These are phyloP conservation scores for Hyaloscypha variabilis DNA, from an alignment of 495 filamentous ascomycete genomes.

Conservation along the genomic window DNA sequence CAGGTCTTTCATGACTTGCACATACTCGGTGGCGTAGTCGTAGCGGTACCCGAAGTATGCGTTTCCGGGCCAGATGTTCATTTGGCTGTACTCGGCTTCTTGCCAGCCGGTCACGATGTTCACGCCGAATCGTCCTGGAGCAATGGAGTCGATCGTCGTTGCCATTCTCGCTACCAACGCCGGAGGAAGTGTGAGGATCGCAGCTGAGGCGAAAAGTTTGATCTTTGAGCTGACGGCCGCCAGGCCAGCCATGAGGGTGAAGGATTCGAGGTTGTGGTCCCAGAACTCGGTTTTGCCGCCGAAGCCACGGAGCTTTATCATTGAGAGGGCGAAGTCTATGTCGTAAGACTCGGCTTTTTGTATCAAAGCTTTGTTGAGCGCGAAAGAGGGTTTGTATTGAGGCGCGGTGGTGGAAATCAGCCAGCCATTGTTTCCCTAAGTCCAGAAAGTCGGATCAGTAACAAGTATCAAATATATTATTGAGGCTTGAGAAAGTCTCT, in stretches of 20 bases:
- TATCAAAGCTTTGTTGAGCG: conserved; percentile 37
- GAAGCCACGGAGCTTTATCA: conserved; percentile 40
- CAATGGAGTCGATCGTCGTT: conserved; percentile 37
- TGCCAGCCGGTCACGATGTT: conserved; percentile 41
- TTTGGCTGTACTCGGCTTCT: conserved; percentile 38
- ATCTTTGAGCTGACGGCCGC: conserved; percentile 50
- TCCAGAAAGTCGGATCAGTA: conserved; percentile 4
- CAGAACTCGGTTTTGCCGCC: conserved; percentile 39
- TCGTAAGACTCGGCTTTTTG: conserved; percentile 38
- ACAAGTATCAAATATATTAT: too few species aligned
- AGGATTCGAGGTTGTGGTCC: conserved; percentile 40
- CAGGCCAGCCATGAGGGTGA: conserved; percentile 51
- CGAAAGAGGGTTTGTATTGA: conserved; percentile 37
- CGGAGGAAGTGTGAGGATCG: conserved; percentile 36
- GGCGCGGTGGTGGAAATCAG: conserved; percentile 36
- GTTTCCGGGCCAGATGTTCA: conserved; percentile 40
- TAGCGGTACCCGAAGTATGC: conserved; percentile 39
- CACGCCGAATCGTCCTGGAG: conserved; percentile 36
- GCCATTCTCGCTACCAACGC: conserved; percentile 36
- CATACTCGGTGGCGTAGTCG: conserved; percentile 40
- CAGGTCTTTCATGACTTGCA: conserved; percentile 38
- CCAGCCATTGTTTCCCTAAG: conserved; percentile 38
- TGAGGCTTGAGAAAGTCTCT: too few species aligned
- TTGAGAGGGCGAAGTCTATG: conserved; percentile 38
- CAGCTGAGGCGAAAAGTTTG: conserved; percentile 42